Evolutionary conservation across 179 eudicot species (phyloP), one percentile per base, ranked within the genome.

Genomic region (Silene noctiflora): DNA sequence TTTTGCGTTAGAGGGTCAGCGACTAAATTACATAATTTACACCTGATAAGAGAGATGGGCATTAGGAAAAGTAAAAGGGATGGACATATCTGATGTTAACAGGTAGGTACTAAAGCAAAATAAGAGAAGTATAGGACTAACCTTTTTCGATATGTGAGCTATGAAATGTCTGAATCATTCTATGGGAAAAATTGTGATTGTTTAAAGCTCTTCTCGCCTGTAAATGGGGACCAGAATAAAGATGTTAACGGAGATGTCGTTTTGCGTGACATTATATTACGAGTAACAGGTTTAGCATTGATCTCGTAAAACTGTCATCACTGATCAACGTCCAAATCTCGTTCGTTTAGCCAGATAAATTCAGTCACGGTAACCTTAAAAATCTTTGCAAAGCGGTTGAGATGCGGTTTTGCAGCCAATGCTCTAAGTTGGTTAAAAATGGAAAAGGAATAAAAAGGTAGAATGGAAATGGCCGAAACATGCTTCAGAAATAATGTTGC

Each of bases 91-190:
- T 58, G 66, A 31, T 46, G 60, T 16, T 39, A 76, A 19, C 56
- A 72, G 61, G 33, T 20, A 72, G 61, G 33, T 20, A 65, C 72
- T 59, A 46, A 24, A 24, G 70, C 42, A 53, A 75, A 79, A 76
- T 74, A 68, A 66, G 74, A 68, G 74, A n/a, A 53, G 59, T 21
- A 48, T 19, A 12, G 74, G 55, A 42, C 33, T 29, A 1, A 82
- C 85, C 83, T 79, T 84, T 84, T 62, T 84, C 81, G 85, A 72
- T 77, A 0, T 59, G 4, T 42, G 81, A 59, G 81, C 87, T 63
- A 63, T 72, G 85, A 81, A 25, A 73, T 74, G 83, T 84, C 84
- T 48, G 81, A 76, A 69, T 84, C 87, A 76, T 78, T 69, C 53
- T 68, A 44, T 69, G 78, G 39, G 4, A 71, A 53, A 71, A 79